A percentile compares a stretch with the other conserved stretches of the same genome.
phyloP scores from a whole-genome alignment of 768 basidiomycete species.

The Coprinopsis strossmayeri region DNA sequence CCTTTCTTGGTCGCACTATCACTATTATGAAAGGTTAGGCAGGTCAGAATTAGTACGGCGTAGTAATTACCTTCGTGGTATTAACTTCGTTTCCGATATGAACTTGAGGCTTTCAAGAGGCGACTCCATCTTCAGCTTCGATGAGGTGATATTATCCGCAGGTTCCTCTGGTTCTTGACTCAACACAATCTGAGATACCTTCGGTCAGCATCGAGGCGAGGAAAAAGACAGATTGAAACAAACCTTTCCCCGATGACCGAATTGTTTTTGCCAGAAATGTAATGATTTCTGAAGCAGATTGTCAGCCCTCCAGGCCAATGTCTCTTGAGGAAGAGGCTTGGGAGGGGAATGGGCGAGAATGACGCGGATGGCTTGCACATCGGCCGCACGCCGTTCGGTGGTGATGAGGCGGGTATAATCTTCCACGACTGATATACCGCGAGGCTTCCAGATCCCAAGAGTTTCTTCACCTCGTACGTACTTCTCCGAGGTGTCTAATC shows the following conservation, averaged over 20 bases:
- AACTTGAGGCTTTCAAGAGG: conserved; percentile 55
- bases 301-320: conserved; percentile 62
- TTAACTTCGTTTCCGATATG: conserved; percentile 63
- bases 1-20: conserved; percentile 84
- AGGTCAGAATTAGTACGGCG: conserved; percentile 5
- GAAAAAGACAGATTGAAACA: conserved; percentile 15
- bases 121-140: conserved; percentile 26
- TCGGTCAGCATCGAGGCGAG: conserved; percentile 13
- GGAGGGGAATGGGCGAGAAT: conserved; percentile 56
- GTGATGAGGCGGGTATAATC: conserved; percentile 72
- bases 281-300: conserved; percentile 60
- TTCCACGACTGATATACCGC: conserved; percentile 84
- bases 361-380: conserved; percentile 84
- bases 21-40: conserved; percentile 30
- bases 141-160: conserved; percentile 35
- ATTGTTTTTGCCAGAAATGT: conserved; percentile 77
- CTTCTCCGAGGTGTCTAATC: conserved; percentile 90
- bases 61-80: conserved; percentile 63
- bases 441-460: conserved; percentile 77
- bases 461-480: conserved; percentile 91
- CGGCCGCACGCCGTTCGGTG: conserved; percentile 71
- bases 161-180: conserved; percentile 62
- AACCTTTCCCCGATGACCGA: conserved; percentile 74
- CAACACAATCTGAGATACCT: conserved; percentile 60
- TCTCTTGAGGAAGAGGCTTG: conserved; percentile 42